A percentile compares a stretch with the other conserved stretches of the same genome.
phyloP scores from a whole-genome alignment of 129 eudicot genomes.

The Helichrysum umbraculigerum region DNA sequence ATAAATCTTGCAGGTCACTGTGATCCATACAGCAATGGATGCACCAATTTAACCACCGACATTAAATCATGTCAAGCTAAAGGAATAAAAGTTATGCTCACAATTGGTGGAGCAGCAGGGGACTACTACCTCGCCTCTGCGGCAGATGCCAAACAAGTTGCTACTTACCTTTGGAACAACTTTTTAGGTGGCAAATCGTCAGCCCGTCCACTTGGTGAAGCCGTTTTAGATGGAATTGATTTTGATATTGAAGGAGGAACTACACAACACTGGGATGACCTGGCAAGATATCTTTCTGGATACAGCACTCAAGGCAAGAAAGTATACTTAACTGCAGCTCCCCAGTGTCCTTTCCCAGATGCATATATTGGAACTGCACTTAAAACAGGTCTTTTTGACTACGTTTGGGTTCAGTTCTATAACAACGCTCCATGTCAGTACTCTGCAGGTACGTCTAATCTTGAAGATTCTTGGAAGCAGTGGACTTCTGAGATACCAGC shows the following conservation, averaged over 20 bases:
- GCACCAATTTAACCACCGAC: background rate
- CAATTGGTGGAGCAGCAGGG: background rate
- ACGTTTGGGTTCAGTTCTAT: conserved; percentile 13
- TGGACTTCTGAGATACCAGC: conserved; percentile 5
- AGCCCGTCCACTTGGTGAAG: conserved; percentile 6
- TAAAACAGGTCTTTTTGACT: conserved; percentile 2
- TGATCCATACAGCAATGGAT: background rate
- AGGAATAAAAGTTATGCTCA: background rate
- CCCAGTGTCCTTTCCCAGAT: conserved; percentile 12
- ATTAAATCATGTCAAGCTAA: background rate
- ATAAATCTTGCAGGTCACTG: conserved; percentile 12
- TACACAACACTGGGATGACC: background rate
- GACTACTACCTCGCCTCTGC: background rate
- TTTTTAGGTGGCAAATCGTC: conserved; percentile 3
- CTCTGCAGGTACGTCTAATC: background rate
- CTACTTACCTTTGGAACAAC: background rate
- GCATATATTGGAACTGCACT: background rate
- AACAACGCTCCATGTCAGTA: conserved; percentile 7
- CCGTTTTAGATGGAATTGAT: background rate
- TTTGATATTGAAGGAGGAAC: conserved; percentile 5
- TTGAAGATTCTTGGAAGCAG: background rate
- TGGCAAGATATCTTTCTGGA: background rate
- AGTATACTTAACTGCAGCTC: conserved; percentile 3
- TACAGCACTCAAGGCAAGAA: background rate
- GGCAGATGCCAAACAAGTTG: background rate